phyloP scores from a whole-genome alignment of 129 eudicot species.

The Kitagawia praeruptora region DNA sequence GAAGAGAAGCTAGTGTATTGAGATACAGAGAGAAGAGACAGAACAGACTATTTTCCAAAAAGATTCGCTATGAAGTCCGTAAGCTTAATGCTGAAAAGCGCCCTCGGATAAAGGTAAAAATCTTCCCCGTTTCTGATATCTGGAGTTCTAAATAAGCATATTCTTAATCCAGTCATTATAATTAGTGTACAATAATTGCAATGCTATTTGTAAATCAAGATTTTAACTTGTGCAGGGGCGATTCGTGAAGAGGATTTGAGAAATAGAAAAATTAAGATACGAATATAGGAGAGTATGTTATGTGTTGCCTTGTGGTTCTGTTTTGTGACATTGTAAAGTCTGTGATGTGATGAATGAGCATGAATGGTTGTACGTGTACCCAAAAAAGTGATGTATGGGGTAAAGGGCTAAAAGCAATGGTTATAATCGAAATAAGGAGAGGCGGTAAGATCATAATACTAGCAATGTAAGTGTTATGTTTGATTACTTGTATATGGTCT shows the following conservation, averaged over 20 bases:
- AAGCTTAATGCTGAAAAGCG: slow-evolving; percentile 90
- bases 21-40: slow-evolving; percentile 90
- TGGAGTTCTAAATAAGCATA: not conserved
- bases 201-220: not conserved
- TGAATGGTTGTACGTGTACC: not conserved
- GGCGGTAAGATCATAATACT: not conserved
- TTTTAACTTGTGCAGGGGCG: slow-evolving; percentile 43
- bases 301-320: not conserved
- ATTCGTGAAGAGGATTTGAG: slow-evolving; percentile 57
- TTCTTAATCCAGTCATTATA: not conserved
- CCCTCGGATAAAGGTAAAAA: slow-evolving; percentile 73
- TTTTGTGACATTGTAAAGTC: not conserved
- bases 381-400: not conserved
- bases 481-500: not conserved
- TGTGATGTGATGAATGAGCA: not conserved
- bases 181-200: not conserved
- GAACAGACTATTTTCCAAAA: slow-evolving; percentile 65
- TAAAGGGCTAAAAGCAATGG: not conserved
- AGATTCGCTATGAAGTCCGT: slow-evolving; percentile 71
- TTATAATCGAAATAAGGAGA: not conserved
- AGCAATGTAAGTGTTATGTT: not conserved
- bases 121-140: too few species aligned
- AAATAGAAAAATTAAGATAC: not conserved
- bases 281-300: not conserved
- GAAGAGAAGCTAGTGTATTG: slow-evolving; percentile 71